Evolutionary conservation across 495 filamentous ascomycete species (phyloP).

Genomic region (Penicillium goetzii): DNA sequence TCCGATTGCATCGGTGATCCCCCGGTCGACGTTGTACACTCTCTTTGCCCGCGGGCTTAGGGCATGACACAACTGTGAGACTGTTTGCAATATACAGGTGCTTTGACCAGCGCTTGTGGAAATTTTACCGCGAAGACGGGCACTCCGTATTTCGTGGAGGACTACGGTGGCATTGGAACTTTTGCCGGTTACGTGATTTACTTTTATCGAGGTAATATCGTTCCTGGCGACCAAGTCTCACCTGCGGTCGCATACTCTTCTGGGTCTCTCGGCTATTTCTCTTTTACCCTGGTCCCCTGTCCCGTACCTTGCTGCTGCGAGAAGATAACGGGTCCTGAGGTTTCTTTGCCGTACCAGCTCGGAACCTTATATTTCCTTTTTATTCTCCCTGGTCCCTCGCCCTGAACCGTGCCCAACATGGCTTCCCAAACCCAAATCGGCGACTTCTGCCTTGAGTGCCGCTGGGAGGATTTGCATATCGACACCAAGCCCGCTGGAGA

Average conservation of each 20-base stretch:
- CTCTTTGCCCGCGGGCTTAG: conserved; percentile 6
- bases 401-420: conserved; percentile 38
- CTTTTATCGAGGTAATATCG: conserved; percentile 9
- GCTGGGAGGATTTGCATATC: conserved; percentile 48
- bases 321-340: not conserved
- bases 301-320: not conserved
- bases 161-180: not conserved
- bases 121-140: not conserved
- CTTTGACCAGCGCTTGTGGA: conserved; percentile 5
- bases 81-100: conserved; percentile 13
- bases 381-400: conserved; percentile 6
- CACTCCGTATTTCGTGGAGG: not conserved
- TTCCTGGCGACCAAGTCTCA: conserved; percentile 23
- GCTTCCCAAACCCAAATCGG: conserved; percentile 38
- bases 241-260: conserved; percentile 23
- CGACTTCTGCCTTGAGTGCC: conserved; percentile 50
- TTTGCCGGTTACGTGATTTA: conserved; percentile 19
- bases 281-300: conserved; percentile 1
- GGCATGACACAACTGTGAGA: conserved; percentile 28
- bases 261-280: conserved; percentile 11
- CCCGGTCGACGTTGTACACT: conserved; percentile 13
- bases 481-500: conserved; percentile 38
- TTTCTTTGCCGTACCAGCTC: conserved; percentile 8
- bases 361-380: conserved; percentile 2
- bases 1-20: conserved; percentile 28